phyloP scores from a whole-genome alignment of 345 rosid genomes.

The Pistacia atlantica region DNA sequence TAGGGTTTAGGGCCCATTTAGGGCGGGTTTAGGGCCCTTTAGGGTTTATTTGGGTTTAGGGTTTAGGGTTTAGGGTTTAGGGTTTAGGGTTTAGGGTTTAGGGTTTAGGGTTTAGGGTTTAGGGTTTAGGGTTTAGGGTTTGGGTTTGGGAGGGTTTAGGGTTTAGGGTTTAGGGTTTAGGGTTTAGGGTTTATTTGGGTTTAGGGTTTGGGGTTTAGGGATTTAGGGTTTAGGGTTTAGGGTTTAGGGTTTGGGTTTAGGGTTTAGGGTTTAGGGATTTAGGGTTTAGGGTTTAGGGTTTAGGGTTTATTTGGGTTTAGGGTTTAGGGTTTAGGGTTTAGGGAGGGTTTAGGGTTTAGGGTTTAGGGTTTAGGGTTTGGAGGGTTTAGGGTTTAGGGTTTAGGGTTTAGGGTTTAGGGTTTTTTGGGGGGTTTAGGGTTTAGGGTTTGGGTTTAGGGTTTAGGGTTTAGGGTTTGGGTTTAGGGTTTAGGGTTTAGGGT shows the following conservation, averaged over 20 bases:
- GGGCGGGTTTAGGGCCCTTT: too few relatives aligned
- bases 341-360: slow-evolving; percentile 8
- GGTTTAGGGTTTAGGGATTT: slow-evolving; percentile 10
- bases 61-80: too few relatives aligned
- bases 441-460: slow-evolving; percentile 14
- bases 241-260: background rate
- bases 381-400: background rate
- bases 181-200: slow-evolving; percentile 16
- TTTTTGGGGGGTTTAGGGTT: background rate
- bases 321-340: slow-evolving; percentile 16
- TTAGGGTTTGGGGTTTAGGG: slow-evolving; percentile 15
- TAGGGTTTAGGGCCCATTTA: too few relatives aligned
- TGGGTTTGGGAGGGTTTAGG: too few relatives aligned
- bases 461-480: slow-evolving; percentile 2
- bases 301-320: slow-evolving; percentile 12
- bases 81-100: too few relatives aligned
- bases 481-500: background rate
- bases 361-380: slow-evolving; percentile 5
- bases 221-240: background rate
- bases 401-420: background rate
- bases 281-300: slow-evolving; percentile 14
- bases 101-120: too few relatives aligned
- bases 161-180: slow-evolving; percentile 16
- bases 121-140: too few relatives aligned
- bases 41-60: too few relatives aligned